Evolutionary conservation across 768 basidiomycete species (phyloP), one percentile per base, ranked within the genome.

Genomic region (Trametes elegans): DNA sequence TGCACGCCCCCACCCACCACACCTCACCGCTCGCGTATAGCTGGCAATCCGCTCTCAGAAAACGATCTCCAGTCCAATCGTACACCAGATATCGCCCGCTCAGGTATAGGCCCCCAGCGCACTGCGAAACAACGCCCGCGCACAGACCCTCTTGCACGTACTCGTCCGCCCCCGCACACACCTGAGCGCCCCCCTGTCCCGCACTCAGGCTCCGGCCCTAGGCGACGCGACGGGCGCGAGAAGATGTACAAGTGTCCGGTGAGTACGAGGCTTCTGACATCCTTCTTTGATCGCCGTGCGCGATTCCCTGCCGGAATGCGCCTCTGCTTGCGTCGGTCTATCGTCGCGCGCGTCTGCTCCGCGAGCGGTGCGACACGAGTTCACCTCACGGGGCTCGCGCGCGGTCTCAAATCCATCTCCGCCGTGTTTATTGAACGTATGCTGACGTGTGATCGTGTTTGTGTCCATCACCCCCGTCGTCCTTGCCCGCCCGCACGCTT

Each of bases 241-340:
- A 81, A 78, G 68, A 63, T 67, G 47, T 79, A 70, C 68, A 74
- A 71, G 54, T 83, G 79, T 65, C 78, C 78, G 44, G 79, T 80
- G 68, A 57, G 77, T 71, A 8, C 42, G 29, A 21, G n/a, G 40
- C 10, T 26, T 28, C 36, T 34, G 21, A 18, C 36, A 24, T 27
- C 34, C 8, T 29, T 21, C 40, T 13, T 4, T 21, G 31, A 24
- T 7, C 1, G 6, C n/a, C 51, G 40, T 34, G 21, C 49, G 29
- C 40, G 29, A 39, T 27, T 11, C n/a, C 7, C 6, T 24, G 2
- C 40, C 23, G 40, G 7, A 11, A 3, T 23, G 19, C 40, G 40
- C 23, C 21, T 41, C 40, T 23, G 40, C 24, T 13, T n/a, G n/a
- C 19, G 40, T 23, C 11, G 23, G 7, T 5, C 19, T 24, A 11